These are phyloP conservation scores for Citrus glauca DNA, from an alignment of 345 rosid species.

Conservation along the genomic window DNA sequence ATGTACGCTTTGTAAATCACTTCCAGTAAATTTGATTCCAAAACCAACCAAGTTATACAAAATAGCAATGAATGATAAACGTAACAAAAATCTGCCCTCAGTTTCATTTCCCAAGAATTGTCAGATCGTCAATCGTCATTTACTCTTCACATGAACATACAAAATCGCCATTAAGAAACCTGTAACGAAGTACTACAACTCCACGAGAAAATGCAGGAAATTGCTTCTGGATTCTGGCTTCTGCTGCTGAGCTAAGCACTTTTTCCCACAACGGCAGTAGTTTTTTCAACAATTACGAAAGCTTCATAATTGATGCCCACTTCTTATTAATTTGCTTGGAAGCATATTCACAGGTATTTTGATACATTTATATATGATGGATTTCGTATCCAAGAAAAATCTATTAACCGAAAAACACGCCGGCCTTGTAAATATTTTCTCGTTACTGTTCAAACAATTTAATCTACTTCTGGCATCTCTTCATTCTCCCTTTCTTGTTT, in stretches of 20 bases:
- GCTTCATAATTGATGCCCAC: not conserved
- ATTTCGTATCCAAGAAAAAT: not conserved
- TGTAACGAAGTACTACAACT: too few species aligned
- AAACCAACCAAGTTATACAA: too few species aligned
- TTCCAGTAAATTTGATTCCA: constrained; percentile 47
- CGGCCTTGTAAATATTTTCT: not conserved
- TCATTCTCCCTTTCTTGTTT: not conserved
- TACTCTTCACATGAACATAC: not conserved
- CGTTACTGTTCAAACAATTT: not conserved
- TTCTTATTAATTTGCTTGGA: not conserved
- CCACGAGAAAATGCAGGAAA: not conserved
- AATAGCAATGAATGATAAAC: not conserved
- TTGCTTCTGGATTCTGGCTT: not conserved
- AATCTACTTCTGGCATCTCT: not conserved
- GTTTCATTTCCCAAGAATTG: not conserved
- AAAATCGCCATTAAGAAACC: not conserved
- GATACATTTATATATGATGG: not conserved
- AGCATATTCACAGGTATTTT: not conserved
- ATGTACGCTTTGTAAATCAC: not conserved
- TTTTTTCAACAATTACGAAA: constrained; percentile 8
- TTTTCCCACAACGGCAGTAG: constrained; percentile 1
- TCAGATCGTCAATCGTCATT: not conserved
- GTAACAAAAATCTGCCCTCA: not conserved
- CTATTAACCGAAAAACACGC: not conserved
- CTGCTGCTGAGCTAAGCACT: constrained; percentile 5